Evolutionary conservation across 2,329 filamentous ascomycete genomes (phyloP).

Genomic region (Didymella sp.): DNA sequence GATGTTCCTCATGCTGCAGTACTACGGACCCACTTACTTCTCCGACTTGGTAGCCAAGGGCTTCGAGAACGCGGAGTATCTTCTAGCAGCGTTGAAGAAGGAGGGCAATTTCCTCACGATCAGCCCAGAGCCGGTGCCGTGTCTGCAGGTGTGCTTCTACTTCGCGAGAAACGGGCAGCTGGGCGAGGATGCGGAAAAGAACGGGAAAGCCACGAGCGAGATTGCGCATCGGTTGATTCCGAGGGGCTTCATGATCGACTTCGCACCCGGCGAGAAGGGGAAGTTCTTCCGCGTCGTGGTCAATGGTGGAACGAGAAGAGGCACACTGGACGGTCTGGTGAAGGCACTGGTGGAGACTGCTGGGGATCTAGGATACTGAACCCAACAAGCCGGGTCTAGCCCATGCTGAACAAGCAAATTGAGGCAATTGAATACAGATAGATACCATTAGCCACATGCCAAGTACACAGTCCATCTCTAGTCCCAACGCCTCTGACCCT

Average conservation of each 20-base stretch:
- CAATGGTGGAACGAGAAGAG: conserved; percentile 65
- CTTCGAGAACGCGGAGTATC: conserved; percentile 72
- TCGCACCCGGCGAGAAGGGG: conserved; percentile 66
- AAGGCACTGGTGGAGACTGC: conserved; percentile 62
- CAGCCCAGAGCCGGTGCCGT: conserved; percentile 74
- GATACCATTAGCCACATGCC: no score
- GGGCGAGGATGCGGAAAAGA: conserved; percentile 54
- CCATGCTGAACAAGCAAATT: no score
- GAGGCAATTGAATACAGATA: no score
- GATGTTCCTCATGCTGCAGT: conserved; percentile 86
- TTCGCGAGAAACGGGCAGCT: conserved; percentile 68
- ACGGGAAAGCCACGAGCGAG: conserved; percentile 62
- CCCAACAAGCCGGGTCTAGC: no score
- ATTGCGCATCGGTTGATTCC: conserved; percentile 63
- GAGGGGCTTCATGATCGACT: conserved; percentile 74
- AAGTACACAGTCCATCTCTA: no score
- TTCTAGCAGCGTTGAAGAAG: conserved; percentile 66
- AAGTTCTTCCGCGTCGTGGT: conserved; percentile 75
- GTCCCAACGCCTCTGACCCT: no score
- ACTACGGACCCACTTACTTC: conserved; percentile 82
- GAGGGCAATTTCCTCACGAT: conserved; percentile 72
- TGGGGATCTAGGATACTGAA: conserved; percentile 38
- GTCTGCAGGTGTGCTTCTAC: conserved; percentile 95
- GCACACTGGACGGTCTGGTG: conserved; percentile 69
- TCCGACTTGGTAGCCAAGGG: conserved; percentile 68